A percentile compares a stretch with the other conserved stretches of the same genome.
phyloP scores from a whole-genome alignment of 129 eudicot genomes.

The Ambrosia artemisiifolia region DNA sequence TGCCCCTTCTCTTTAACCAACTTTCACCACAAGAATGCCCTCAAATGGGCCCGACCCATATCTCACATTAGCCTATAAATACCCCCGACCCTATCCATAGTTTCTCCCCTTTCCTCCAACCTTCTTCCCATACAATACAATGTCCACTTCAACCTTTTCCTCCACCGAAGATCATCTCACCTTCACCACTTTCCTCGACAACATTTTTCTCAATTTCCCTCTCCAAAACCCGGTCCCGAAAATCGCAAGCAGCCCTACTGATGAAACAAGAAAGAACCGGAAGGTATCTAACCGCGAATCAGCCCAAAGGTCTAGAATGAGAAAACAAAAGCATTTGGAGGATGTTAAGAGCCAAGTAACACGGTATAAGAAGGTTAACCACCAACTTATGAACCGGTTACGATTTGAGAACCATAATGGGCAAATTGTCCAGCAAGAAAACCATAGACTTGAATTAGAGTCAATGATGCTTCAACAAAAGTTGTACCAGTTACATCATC shows the following conservation, averaged over 20 bases:
- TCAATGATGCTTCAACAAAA: constrained; percentile 43
- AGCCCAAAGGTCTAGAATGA: constrained; percentile 72
- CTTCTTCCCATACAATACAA: neutral
- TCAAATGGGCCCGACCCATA: neutral
- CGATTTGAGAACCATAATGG: constrained; percentile 34
- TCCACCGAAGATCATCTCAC: neutral
- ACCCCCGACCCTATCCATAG: constrained; percentile 15
- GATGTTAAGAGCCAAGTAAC: constrained; percentile 47
- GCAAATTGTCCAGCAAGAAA: constrained; percentile 44
- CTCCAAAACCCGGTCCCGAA: constrained; percentile 3
- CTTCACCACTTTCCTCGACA: constrained; percentile 19
- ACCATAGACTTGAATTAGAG: constrained; percentile 49
- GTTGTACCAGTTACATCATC: constrained; percentile 43
- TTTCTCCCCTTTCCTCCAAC: constrained; percentile 30
- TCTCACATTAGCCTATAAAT: constrained; percentile 12
- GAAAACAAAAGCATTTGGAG: constrained; percentile 80
- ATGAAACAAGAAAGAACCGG: constrained; percentile 59
- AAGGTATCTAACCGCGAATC: constrained; percentile 85
- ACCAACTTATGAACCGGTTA: constrained; percentile 62
- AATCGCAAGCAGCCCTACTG: neutral
- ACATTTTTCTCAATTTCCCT: constrained; percentile 25
- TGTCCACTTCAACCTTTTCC: constrained; percentile 11
- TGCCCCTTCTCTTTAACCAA: neutral
- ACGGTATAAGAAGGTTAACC: constrained; percentile 38
- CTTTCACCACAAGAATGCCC: neutral